phyloP scores from a whole-genome alignment of 2,329 filamentous ascomycete genomes.

The Mollisiaceae sp. region DNA sequence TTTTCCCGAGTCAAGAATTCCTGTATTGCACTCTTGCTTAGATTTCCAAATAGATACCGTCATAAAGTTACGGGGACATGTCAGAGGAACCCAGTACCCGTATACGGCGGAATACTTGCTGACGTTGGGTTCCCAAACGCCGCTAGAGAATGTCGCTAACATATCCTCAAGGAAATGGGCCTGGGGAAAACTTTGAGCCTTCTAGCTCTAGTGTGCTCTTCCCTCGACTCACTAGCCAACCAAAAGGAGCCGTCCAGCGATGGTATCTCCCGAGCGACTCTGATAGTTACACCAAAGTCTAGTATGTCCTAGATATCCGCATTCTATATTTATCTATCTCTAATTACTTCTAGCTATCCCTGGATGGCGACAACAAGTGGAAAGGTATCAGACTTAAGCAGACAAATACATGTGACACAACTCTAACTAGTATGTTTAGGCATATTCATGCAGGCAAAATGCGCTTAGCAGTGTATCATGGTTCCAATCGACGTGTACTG shows the following conservation, averaged over 20 bases:
- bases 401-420: neutral
- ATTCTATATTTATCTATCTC: no score
- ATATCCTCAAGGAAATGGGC: conserved; percentile 13
- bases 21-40: no score
- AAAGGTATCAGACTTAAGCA: no score
- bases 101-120: conserved; percentile 11
- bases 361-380: no score
- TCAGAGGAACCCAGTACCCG: neutral
- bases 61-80: conserved; percentile 12
- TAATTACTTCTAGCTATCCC: no score
- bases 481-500: neutral
- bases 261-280: neutral
- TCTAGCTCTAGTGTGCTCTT: conserved; percentile 11
- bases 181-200: conserved; percentile 15
- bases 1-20: no score
- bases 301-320: conserved; percentile 2
- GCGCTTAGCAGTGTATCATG: conserved; percentile 4
- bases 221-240: neutral
- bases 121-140: conserved; percentile 3
- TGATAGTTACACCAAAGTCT: conserved; percentile 16
- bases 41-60: conserved; percentile 12
- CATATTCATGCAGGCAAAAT: conserved; percentile 10
- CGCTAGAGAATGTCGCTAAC: conserved; percentile 4
- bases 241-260: neutral
- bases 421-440: neutral